Evolutionary conservation across 2,329 filamentous ascomycete genomes (phyloP), one percentile per base, ranked within the genome.

Genomic region (Calonectria montana): DNA sequence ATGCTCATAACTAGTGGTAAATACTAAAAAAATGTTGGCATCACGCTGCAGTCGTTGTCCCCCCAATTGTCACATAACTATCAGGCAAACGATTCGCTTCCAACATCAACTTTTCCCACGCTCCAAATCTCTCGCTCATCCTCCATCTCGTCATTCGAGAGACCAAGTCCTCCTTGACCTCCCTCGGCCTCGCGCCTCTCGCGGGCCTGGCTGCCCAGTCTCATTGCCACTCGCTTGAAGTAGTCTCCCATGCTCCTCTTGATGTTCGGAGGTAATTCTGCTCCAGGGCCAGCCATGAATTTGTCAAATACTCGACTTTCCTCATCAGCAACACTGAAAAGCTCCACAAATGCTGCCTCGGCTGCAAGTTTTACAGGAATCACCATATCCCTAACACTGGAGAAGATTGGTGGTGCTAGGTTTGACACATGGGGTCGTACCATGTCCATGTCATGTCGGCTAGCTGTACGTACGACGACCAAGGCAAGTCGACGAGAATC

Each of bases 121-220:
- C 94, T 97, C 96, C 95, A 97, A 74, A 99, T 92, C 86, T 99
- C 97, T 83, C 91, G 93, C 87, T 98, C 95, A 84, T 99, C 97
- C 81, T 99, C 97, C 37, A 91, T 87, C 86, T 99, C 97, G 83
- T 99, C 97, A 80, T 94, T 95, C 39, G 93, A 94, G 78, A 99
- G 83, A 0, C 96, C 96, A 62, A 98, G 82, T 0, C 95, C 95
- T 57, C 96, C 96, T 70, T 93, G 90, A 9, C 96, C 97, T 73
- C 96, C 96, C 82, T 98, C 96, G 0, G 97, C 97, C 77, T 98
- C 96, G 80, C 91, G 94, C 78, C 97, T 90, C 86, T 99, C 97
- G 73, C 95, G 90, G 2, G 94, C 95, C 82, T 98, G 97, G 21
- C 87, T 90, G n/a, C 94, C 96, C 23, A 98, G 85, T 77, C 96